Conservation (phyloP, 768 basidiomycete genomes). For the Panaeolus cyanescens region DNA sequence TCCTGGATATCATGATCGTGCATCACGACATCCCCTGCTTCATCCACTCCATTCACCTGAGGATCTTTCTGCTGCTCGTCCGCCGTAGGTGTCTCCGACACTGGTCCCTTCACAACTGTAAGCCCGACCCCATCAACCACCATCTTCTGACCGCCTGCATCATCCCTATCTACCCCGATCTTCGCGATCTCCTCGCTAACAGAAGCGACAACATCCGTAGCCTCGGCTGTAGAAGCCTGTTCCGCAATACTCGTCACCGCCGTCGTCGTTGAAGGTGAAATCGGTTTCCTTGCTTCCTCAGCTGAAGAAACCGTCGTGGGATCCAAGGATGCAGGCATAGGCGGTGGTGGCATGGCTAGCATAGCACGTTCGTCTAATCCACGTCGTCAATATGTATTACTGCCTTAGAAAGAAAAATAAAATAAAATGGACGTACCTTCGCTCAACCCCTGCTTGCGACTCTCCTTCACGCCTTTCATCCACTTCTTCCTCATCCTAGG, state of each 20-base stretch:
- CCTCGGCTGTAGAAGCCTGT: background rate
- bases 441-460: conserved; percentile 11
- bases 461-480: conserved; percentile 34
- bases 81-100: too few species aligned
- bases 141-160: conserved; percentile 9
- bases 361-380: background rate
- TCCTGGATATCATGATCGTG: background rate
- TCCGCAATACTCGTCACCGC: too few species aligned
- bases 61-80: conserved; percentile 13
- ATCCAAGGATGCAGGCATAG: conserved; percentile 46
- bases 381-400: background rate
- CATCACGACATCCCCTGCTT: background rate
- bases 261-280: background rate
- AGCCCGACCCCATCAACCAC: background rate
- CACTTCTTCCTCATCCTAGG: conserved; percentile 65
- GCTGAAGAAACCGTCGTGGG: conserved; percentile 30
- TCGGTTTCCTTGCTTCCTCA: background rate
- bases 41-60: background rate
- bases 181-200: background rate
- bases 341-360: conserved; percentile 45
- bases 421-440: conserved; percentile 8
- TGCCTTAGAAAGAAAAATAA: background rate
- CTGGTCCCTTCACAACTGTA: too few species aligned
- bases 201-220: background rate
- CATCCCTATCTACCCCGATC: too few species aligned